A percentile compares a stretch with the other conserved stretches of the same genome.
phyloP scores from a whole-genome alignment of 2,329 filamentous ascomycete species.

The Neoarthrinium moseri region DNA sequence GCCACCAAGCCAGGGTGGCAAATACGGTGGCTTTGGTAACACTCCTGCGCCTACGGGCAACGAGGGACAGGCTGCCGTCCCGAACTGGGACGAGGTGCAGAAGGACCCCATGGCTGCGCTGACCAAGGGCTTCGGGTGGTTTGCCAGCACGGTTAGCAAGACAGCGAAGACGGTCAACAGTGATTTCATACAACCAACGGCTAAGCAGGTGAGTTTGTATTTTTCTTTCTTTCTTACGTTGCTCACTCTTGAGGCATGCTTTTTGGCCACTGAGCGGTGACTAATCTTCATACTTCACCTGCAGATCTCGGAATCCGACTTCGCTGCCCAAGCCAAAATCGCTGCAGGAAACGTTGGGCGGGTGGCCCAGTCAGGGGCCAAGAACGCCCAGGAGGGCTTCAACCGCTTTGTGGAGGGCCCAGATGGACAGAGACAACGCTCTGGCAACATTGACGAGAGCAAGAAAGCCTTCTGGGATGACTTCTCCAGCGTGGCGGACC shows the following conservation, averaged over 20 bases:
- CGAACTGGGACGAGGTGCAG: conserved; percentile 83
- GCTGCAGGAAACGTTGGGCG: conserved; percentile 66
- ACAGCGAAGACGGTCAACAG: conserved; percentile 90
- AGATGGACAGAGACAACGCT: conserved; percentile 26
- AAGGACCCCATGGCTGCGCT: conserved; percentile 86
- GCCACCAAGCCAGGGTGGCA: conserved; percentile 87
- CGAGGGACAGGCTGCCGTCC: conserved; percentile 46
- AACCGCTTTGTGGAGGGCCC: conserved; percentile 84
- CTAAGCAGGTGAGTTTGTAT: conserved; percentile 66
- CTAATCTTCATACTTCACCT: background rate
- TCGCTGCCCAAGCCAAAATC: conserved; percentile 64
- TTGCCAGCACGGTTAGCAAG: conserved; percentile 82
- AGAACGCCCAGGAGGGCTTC: conserved; percentile 75
- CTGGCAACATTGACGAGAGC: conserved; percentile 54
- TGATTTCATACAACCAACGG: conserved; percentile 87
- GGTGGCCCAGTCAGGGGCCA: conserved; percentile 67
- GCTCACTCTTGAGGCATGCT: background rate
- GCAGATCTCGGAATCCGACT: conserved; percentile 77
- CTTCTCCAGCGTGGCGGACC: conserved; percentile 71
- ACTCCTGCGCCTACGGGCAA: conserved; percentile 56
- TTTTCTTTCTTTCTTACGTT: background rate
- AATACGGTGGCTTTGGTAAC: conserved; percentile 88
- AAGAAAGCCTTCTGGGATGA: conserved; percentile 91
- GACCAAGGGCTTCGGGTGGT: conserved; percentile 93
- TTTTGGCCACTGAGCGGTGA: background rate